Base-by-base conservation (phyloP, 192 early-diverging fungal genomes). In the Chytriomyces sp. region DNA sequence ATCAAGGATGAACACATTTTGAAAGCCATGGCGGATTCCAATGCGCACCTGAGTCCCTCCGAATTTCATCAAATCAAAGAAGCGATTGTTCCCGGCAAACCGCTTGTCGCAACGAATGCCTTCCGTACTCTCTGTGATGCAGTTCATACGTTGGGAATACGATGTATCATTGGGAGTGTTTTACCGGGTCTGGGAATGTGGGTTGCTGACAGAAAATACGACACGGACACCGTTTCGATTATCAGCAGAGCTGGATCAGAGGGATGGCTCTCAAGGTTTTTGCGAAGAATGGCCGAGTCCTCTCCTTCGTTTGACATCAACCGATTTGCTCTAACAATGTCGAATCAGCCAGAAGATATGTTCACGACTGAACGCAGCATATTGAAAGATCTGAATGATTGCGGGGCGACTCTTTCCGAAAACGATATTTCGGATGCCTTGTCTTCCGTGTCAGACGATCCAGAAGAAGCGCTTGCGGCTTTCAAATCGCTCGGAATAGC, bases 61-160 rank as follows among this genome's bases (percentile, higher is more conserved):
- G 60, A 73, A 63, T 73, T 73, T 63, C 63, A 73, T 63, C 57
- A 45, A 45, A 61, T 73, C 8, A 73, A 73, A 45, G 60, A 73
- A 46, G 61, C 60, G 9, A 73, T 73, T 45, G 72, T 73, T 73
- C 72, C 72, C 47, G 72, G 72, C 2, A 73, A 73, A 35, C 72
- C 72, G 18, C 45, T 73, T 13, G 72, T 73, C 3, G 72, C 72
- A 10, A 73, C 72, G 10, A 45, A 43, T 73, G 72, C 72, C 5
- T 73, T 73, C 43, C 48, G 53, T 5, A 63, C 72, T 0, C 61
- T 73, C 5, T 18, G 26, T 28, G 72, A 73, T 63, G 72, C 72
- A 2, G 72, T 73, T 4, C 72, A 63, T n/a, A 46, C 72, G 0
- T n/a, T 73, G 9, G 72, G 72, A 63, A 63, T 63, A n/a, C 45